Base-by-base conservation (phyloP, 139 green algal genomes). In the Auxenochlorella pyrenoidosa region DNA sequence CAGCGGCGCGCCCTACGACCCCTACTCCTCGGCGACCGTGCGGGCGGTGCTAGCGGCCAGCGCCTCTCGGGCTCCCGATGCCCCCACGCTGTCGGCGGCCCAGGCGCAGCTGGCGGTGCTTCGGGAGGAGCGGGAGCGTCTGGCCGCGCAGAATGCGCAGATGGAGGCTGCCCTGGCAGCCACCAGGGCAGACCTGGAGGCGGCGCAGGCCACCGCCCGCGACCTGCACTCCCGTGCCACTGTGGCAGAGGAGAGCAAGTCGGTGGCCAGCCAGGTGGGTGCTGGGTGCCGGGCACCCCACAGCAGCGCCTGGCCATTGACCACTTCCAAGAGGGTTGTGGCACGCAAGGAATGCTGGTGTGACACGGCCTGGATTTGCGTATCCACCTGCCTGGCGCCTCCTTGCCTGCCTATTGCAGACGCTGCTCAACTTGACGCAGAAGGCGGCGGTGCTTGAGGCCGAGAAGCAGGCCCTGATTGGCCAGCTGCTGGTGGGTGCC, bases 361-460 rank as follows among this genome's bases (percentile, higher is more conserved):
- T n/a, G n/a, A n/a, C n/a, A n/a, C n/a, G n/a, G n/a, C n/a, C n/a
- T n/a, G n/a, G n/a, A n/a, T n/a, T n/a, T n/a, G n/a, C 16, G 13
- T 63, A 24, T 63, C 15, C 54, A 24, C 54, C 13, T 13, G 54
- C 54, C 54, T 63, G 54, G 54, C 18, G 54, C 54, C 54, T 63
- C 54, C 54, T 63, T 2, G 2, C 54, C 54, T 75, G 43, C 75
- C 32, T 58, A 32, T 16, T 68, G 36, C 83, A 87, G 83, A 79
- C 73, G 26, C 54, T 87, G 83, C 51, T 87, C 43, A 87, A 40
- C 72, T 54, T 87, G 47, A 87, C 83, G 13, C 68, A 87, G 83
- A 54, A 44, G 18, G 83, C 83, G 28, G 58, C 71, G 21, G 54
- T 79, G 72, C 72, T 87, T 24, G 68, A 87, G 51, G 51, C 36